Evolutionary conservation across 345 rosid genomes (phyloP), one percentile per base, ranked within the genome.

Genomic region (Populus nigra): DNA sequence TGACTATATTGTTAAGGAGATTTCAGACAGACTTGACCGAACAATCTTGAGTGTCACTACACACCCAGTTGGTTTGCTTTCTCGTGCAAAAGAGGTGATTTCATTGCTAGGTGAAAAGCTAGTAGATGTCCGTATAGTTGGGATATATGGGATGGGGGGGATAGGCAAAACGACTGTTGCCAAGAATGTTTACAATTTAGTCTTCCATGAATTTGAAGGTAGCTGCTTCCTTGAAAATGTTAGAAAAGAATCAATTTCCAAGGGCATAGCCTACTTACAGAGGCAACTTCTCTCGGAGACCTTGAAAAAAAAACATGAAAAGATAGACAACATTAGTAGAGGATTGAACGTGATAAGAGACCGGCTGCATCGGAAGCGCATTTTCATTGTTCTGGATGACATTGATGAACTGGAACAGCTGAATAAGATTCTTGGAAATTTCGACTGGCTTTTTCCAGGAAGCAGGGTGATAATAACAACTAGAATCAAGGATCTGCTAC

Each of bases 141-240:
- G 79, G 25, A 49, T 83, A 22, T 69, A 3, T 45, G 86, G 83
- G 13, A 76, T 77, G 53, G 83, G 71, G 2, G 86, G 86, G 3
- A 33, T 78, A 5, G 81, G 81, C 3, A 78, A 78, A 50, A 53
- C 81, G 11, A 68, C 77, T 22, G 23, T 68, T 65, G 82, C 79
- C 16, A 77, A 75, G 18, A 53, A 49, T 38, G 63, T 78, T 68
- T 80, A 62, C 50, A 67, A 80, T 20, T 23, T 36, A 25, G 13
- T 77, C 18, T 61, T 12, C 25, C 15, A 49, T 6, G 15, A 10
- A n/a, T 84, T 74, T 74, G 79, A 77, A 8, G 16, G 71, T 25
- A 35, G 83, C 59, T 65, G 86, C 79, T 84, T 84, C 72, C 72
- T 80, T 12, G 53, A 47, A 20, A 69, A 79, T 41, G 76, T 83